A percentile compares a stretch with the other conserved stretches of the same genome.
Conservation (phyloP, 2,329 filamentous ascomycete species). For the Penicillium sp. region DNA sequence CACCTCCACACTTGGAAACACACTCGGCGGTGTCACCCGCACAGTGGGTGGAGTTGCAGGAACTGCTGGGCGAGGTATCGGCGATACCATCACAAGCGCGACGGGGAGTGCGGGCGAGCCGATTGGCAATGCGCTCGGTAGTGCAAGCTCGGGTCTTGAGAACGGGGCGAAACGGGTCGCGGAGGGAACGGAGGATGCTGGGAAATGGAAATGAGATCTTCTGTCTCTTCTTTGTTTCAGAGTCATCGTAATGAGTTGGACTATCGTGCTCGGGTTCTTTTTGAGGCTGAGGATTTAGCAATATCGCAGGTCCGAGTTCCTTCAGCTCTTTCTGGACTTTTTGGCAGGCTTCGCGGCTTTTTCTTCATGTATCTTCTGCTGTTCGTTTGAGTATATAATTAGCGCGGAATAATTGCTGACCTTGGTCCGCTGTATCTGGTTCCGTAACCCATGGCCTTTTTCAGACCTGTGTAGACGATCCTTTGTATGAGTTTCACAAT, state of each 20-base stretch:
- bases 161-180: constrained; percentile 51
- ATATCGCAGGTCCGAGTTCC: not conserved
- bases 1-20: constrained; percentile 57
- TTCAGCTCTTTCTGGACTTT: not conserved
- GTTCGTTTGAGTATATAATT: not conserved
- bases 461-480: not conserved
- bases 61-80: constrained; percentile 58
- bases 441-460: not conserved
- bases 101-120: constrained; percentile 57
- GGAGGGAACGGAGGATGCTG: constrained; percentile 59
- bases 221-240: not conserved
- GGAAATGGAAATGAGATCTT: constrained; percentile 50
- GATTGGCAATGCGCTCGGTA: constrained; percentile 57
- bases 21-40: constrained; percentile 54
- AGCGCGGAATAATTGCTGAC: not conserved
- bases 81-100: constrained; percentile 55
- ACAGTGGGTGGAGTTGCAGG: constrained; percentile 57
- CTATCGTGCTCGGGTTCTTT: not conserved
- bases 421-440: not conserved
- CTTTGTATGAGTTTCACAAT: not conserved
- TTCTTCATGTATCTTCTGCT: not conserved
- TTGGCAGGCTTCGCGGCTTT: too few species aligned
- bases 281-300: not conserved
- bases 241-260: not conserved
- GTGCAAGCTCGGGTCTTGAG: constrained; percentile 56